A percentile compares a stretch with the other conserved stretches of the same genome.
These are phyloP conservation scores for Asterophora parasitica DNA, from an alignment of 768 basidiomycete genomes.

Conservation along the genomic window DNA sequence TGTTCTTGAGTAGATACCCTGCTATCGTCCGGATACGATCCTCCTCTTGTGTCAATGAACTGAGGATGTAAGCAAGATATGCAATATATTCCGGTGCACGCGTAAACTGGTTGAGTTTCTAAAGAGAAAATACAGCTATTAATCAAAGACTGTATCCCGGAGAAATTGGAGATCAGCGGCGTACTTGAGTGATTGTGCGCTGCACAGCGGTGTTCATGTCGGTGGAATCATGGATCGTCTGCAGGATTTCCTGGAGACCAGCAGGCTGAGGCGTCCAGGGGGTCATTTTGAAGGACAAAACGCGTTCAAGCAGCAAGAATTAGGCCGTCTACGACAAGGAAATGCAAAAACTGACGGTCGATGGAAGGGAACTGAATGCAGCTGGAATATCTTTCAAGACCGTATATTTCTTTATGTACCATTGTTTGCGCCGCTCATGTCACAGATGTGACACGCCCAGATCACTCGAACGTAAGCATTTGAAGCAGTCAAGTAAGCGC, in stretches of 20 bases:
- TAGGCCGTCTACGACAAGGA: slow-evolving; percentile 17
- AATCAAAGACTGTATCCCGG: slow-evolving; percentile 19
- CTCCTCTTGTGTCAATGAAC: slow-evolving; percentile 74
- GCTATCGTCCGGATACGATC: slow-evolving; percentile 94
- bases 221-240: slow-evolving; percentile 89
- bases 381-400: slow-evolving; percentile 18
- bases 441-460: slow-evolving; percentile 16
- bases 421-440: slow-evolving; percentile 13
- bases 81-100: slow-evolving; percentile 91
- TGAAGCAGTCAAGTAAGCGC: too few species aligned
- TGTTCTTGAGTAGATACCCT: slow-evolving; percentile 96
- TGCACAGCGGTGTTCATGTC: slow-evolving; percentile 73
- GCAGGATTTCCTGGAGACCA: slow-evolving; percentile 87
- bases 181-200: slow-evolving; percentile 77
- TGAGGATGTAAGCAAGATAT: slow-evolving; percentile 93
- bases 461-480: slow-evolving; percentile 1
- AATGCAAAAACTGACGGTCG: slow-evolving; percentile 21
- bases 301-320: slow-evolving; percentile 30
- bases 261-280: slow-evolving; percentile 82
- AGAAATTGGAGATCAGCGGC: slow-evolving; percentile 19
- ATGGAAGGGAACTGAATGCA: slow-evolving; percentile 11
- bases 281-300: slow-evolving; percentile 46
- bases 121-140: slow-evolving; percentile 11
- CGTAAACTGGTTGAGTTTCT: slow-evolving; percentile 88
- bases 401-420: slow-evolving; percentile 22